Evolutionary conservation across 2,329 filamentous ascomycete species (phyloP), one percentile per base, ranked within the genome.

Genomic region (Trichoderma gracile): DNA sequence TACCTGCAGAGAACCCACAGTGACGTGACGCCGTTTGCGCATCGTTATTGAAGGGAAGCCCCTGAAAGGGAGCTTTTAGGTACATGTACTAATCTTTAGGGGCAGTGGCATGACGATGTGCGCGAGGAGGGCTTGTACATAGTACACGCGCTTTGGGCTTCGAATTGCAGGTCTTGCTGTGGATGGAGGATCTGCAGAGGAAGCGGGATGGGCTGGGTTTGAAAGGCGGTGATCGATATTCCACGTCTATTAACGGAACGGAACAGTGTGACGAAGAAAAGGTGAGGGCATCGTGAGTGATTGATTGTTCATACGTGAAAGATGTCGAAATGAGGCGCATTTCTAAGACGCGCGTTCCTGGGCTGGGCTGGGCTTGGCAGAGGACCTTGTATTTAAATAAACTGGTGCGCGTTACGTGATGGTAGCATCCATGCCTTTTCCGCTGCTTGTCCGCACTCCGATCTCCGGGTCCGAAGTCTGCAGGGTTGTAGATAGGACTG

Each of bases 61-160:
- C 66, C 55, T 55, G 58, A 49, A 45, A 25, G 46, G 43, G 40
- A 30, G 23, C 21, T 25, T 21, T 4, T 12, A 15, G 45, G 55
- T 17, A 46, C 21, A 25, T 33, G 53, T 23, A 56, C 40, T 21
- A 40, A 12, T 49, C 10, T 40, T 45, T 33, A 30, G 56, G 56
- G 56, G 56, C 45, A 49, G 56, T 17, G 12, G 56, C 56, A 38
- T 33, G 27, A 49, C 47, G 55, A 58, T 58, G 55, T 40, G 55
- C 55, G 23, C 25, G 14, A 17, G 21, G 25, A 49, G 30, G n/a
- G n/a, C n/a, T n/a, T n/a, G n/a, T n/a, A n/a, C n/a, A n/a, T n/a
- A n/a, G n/a, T n/a, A n/a, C n/a, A n/a, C n/a, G n/a, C n/a, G 8
- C 30, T 38, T 38, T 12, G 10, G 33, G 3, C 1, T 5, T 38